Base-by-base conservation (phyloP, 495 filamentous ascomycete genomes). In the Rostrohypoxylon terebratum region DNA sequence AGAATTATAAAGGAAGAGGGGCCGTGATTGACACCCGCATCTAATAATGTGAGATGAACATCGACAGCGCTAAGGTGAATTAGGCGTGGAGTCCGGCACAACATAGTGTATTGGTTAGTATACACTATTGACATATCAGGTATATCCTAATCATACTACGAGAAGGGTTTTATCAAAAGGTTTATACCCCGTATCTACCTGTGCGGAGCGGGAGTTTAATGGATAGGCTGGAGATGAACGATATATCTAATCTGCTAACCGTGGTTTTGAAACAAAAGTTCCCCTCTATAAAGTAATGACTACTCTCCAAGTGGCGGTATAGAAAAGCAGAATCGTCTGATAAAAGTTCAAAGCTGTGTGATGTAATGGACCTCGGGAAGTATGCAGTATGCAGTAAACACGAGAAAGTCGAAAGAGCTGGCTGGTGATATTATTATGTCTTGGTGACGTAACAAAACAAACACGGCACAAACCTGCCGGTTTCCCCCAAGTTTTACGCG, bases 31-130 rank as follows among this genome's bases (percentile, higher is more conserved):
- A 42, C 20, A 50, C 21, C 13, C 21, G 11, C 21, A 42, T 18
- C 55, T 59, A 42, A 25, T 9, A 16, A 59, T 59, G n/a, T 59
- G 20, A 42, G 55, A 59, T 42, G 34, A 33, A 59, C 34, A 28
- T 33, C 33, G 31, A 57, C 33, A 31, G 14, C 53, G 53, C 53
- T 57, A 57, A 31, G n/a, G n/a, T 33, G 14, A 18, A 57, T 18
- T 53, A 53, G 48, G 2, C 48, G 23, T 28, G 48, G 48, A 53
- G 53, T 20, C 31, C 9, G 38, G 33, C n/a, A 20, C 33, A 31
- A 57, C 18, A 38, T 23, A 7, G 2, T 40, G 20, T 23, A 7
- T 7, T 40, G 20, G 8, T 21, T 59, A 25, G 48, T n/a, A 25
- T 50, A n/a, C n/a, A n/a, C n/a, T n/a, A 21, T 34, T 34, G 34